phyloP scores from a whole-genome alignment of 2,329 filamentous ascomycete genomes.

The Colletotrichum aenigma region DNA sequence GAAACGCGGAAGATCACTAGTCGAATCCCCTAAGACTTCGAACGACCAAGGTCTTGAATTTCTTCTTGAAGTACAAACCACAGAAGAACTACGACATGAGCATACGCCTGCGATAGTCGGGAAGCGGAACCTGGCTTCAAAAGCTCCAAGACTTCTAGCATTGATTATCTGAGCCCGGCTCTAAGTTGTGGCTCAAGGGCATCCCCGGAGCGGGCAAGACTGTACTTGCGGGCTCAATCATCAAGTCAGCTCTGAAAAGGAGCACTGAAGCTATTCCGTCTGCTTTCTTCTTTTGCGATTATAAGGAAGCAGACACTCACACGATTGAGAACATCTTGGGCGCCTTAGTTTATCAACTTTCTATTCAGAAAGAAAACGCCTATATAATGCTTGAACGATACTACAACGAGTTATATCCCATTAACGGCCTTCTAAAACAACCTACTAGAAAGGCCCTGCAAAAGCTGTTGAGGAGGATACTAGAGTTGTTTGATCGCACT shows the following conservation, averaged over 20 bases:
- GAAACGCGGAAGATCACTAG: not conserved
- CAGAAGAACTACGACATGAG: constrained; percentile 2
- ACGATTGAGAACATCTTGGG: not conserved
- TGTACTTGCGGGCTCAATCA: not conserved
- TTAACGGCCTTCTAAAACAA: not conserved
- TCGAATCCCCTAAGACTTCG: not conserved
- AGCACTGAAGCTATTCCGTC: not conserved
- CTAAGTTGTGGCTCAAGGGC: not conserved
- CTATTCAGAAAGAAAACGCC: not conserved
- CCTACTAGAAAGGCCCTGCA: accelerated
- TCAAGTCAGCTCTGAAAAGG: not conserved
- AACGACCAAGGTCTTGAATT: accelerated
- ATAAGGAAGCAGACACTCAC: not conserved
- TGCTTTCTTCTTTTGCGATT: constrained; percentile 6
- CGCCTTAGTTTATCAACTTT: not conserved
- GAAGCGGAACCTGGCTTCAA: not conserved
- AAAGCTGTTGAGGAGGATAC: not conserved
- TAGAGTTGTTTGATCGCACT: not conserved
- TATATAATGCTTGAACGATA: not conserved
- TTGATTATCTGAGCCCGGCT: not conserved
- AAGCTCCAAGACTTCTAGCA: not conserved
- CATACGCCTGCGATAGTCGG: not conserved
- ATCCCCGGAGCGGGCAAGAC: not conserved
- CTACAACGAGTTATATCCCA: not conserved
- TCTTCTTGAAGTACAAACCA: not conserved